Conservation (phyloP, 768 basidiomycete genomes). For the Tylopilus sp. region DNA sequence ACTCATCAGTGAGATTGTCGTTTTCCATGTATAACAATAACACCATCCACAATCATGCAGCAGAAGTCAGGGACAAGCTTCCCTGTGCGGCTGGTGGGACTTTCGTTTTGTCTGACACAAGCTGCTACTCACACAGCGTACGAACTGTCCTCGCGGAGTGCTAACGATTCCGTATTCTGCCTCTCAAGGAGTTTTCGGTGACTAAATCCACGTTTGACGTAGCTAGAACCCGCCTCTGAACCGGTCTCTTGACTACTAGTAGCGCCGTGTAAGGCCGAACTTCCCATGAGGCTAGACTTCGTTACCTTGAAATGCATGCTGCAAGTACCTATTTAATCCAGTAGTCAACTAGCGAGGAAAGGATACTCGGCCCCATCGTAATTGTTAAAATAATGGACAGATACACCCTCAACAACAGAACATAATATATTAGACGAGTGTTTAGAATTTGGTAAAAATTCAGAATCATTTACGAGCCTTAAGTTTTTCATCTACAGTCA, state of each 20-base stretch:
- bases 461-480: background rate
- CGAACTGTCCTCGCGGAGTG: background rate
- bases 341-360: too few relatives aligned
- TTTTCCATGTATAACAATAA: slow-evolving; percentile 23
- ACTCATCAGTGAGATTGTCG: slow-evolving; percentile 18
- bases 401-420: background rate
- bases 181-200: slow-evolving; percentile 1
- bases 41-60: slow-evolving; percentile 9
- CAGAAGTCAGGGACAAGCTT: background rate
- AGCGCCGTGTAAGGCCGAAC: too few relatives aligned
- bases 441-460: background rate
- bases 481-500: background rate
- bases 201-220: too few relatives aligned
- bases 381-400: too few relatives aligned
- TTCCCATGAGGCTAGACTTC: background rate
- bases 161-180: background rate
- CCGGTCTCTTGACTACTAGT: too few relatives aligned
- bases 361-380: too few relatives aligned
- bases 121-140: background rate
- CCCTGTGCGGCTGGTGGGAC: background rate
- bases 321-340: too few relatives aligned
- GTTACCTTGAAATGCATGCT: too few relatives aligned
- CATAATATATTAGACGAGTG: background rate
- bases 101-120: too few relatives aligned
- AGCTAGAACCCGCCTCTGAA: too few relatives aligned